These are phyloP conservation scores for Candida loeiensis DNA, from an alignment of 805 yeast species.

Conservation along the genomic window DNA sequence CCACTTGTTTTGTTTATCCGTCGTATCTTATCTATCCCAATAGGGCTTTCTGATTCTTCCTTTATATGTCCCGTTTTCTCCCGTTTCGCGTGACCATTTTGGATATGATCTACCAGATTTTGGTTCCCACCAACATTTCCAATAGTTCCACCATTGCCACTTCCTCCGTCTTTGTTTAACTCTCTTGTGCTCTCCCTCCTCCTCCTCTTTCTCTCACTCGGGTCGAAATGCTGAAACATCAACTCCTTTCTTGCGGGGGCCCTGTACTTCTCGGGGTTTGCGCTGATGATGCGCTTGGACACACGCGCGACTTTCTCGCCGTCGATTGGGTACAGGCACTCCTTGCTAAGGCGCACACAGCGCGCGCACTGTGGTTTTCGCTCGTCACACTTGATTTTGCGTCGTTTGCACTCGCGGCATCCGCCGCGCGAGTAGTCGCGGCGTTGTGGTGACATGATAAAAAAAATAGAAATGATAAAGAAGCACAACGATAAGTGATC, in stretches of 20 bases:
- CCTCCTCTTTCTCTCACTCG: neutral
- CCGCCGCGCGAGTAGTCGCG: conserved; percentile 36
- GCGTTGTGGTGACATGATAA: neutral
- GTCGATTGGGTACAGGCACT: conserved; percentile 32
- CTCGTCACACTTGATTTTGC: conserved; percentile 43
- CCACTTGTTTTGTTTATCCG: no score
- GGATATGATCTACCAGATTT: no score
- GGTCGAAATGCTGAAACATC: conserved; percentile 6
- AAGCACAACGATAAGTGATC: neutral
- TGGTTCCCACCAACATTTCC: no score
- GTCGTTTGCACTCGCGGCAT: conserved; percentile 41
- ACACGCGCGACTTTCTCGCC: conserved; percentile 37
- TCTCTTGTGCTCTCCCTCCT: neutral
- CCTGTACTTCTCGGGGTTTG: conserved; percentile 6
- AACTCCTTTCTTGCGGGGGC: conserved; percentile 2
- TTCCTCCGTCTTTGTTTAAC: neutral
- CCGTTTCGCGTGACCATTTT: no score
- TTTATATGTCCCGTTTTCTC: no score
- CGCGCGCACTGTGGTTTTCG: conserved; percentile 30
- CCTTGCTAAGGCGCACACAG: conserved; percentile 29
- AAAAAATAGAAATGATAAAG: neutral
- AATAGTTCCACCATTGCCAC: neutral
- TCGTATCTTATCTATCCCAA: no score
- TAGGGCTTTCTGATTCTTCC: no score
- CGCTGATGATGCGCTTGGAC: conserved; percentile 10